Conservation (phyloP, 2,329 filamentous ascomycete genomes). For the Chrysoporthe deuterocubensis region DNA sequence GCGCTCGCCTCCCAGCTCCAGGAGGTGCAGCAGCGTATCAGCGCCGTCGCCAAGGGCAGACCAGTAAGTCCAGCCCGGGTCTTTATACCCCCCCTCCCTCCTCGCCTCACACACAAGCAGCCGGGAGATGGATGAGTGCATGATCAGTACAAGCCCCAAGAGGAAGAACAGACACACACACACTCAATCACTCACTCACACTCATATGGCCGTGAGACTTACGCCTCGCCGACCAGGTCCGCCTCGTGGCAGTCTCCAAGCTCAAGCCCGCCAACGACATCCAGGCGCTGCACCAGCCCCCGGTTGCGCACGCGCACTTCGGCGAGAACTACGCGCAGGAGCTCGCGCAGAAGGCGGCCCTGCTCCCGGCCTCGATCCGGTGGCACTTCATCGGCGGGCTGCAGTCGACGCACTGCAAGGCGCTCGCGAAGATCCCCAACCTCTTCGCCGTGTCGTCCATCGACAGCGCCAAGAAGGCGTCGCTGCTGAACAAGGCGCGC, state of each 20-base stretch:
- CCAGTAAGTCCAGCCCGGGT: slow-evolving; percentile 49
- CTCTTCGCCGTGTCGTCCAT: slow-evolving; percentile 92
- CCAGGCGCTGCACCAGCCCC: slow-evolving; percentile 73
- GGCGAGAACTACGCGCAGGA: slow-evolving; percentile 97
- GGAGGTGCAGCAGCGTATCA: slow-evolving; percentile 62
- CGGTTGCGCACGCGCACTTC: slow-evolving; percentile 73
- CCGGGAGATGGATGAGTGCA: slow-evolving; percentile 16
- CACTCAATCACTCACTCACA: too few relatives aligned
- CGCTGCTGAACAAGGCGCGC: slow-evolving; percentile 77
- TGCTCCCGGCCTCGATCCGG: slow-evolving; percentile 75
- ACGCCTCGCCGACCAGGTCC: slow-evolving; percentile 56
- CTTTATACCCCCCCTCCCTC: background rate
- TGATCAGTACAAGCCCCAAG: too few relatives aligned
- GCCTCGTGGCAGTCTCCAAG: slow-evolving; percentile 94
- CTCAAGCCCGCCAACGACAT: slow-evolving; percentile 93
- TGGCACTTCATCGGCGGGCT: slow-evolving; percentile 98
- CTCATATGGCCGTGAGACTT: slow-evolving; percentile 19
- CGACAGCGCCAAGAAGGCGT: slow-evolving; percentile 85
- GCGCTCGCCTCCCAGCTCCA: slow-evolving; percentile 66
- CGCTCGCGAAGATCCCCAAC: slow-evolving; percentile 83
- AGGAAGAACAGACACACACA: background rate
- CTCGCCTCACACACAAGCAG: slow-evolving; percentile 26
- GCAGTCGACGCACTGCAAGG: slow-evolving; percentile 89
- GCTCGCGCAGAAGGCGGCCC: slow-evolving; percentile 78
- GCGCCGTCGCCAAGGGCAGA: slow-evolving; percentile 55